phyloP scores from a whole-genome alignment of 805 yeast species.

The Starmerella floris region DNA sequence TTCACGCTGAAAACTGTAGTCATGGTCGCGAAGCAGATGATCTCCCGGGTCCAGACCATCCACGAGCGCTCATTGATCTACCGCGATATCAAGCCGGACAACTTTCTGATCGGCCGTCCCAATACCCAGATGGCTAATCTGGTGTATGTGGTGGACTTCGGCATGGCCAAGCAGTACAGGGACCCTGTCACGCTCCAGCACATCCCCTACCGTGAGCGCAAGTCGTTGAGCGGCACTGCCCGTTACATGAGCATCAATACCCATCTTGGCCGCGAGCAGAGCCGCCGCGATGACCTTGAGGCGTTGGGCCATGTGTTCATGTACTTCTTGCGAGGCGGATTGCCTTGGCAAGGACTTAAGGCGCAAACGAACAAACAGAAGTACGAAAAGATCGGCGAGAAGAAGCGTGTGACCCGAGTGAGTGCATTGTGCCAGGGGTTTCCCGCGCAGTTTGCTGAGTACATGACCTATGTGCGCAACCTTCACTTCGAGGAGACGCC shows the following conservation, averaged over 20 bases:
- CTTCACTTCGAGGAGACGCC: constrained; percentile 89
- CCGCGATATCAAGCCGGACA: constrained; percentile 95
- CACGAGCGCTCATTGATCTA: constrained; percentile 86
- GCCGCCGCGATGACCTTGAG: constrained; percentile 91
- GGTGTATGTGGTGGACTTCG: constrained; percentile 87
- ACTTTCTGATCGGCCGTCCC: constrained; percentile 85
- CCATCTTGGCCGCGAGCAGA: constrained; percentile 92
- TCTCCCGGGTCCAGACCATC: constrained; percentile 67
- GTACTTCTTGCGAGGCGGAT: constrained; percentile 73
- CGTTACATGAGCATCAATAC: constrained; percentile 96
- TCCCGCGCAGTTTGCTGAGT: constrained; percentile 88
- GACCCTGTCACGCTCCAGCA: constrained; percentile 93
- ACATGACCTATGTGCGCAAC: constrained; percentile 75
- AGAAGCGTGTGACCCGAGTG: constrained; percentile 79
- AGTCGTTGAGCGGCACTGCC: constrained; percentile 95
- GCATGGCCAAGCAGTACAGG: constrained; percentile 96
- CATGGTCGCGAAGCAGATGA: constrained; percentile 91
- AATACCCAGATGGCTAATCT: constrained; percentile 70
- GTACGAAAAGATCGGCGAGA: constrained; percentile 94
- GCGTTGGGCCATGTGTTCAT: constrained; percentile 93
- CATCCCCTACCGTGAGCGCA: constrained; percentile 92
- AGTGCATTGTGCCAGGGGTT: constrained; percentile 75
- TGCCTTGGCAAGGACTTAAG: constrained; percentile 98
- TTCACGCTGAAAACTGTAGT: constrained; percentile 80
- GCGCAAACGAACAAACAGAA: constrained; percentile 97